These are phyloP conservation scores for Cyberlindnera nakhonratchasimensis DNA, from an alignment of 805 yeast genomes.

Conservation along the genomic window DNA sequence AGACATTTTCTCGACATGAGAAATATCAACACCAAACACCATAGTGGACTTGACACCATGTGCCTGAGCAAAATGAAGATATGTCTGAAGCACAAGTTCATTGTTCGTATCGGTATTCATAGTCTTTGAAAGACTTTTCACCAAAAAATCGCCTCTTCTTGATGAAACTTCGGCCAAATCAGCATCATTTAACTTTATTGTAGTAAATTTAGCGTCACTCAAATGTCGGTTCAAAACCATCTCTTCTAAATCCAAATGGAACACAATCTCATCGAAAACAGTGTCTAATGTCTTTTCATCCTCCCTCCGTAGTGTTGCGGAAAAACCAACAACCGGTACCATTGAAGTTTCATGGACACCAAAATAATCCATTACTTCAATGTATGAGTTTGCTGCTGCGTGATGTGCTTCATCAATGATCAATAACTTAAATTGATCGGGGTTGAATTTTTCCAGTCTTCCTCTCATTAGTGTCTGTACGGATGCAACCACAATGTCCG, in stretches of 20 bases:
- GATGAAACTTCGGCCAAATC: constrained; percentile 35
- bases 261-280: constrained; percentile 72
- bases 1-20: constrained; percentile 57
- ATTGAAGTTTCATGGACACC: constrained; percentile 32
- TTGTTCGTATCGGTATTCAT: constrained; percentile 56
- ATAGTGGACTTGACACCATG: constrained; percentile 56
- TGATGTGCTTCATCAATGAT: constrained; percentile 94
- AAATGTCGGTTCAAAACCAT: constrained; percentile 70
- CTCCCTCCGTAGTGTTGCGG: constrained; percentile 82
- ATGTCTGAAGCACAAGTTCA: constrained; percentile 50
- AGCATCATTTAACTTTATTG: constrained; percentile 44
- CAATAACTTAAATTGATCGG: constrained; percentile 62
- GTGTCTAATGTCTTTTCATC: constrained; percentile 59
- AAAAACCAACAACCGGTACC: constrained; percentile 72
- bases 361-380: constrained; percentile 56
- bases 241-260: constrained; percentile 57
- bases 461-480: constrained; percentile 59
- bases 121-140: constrained; percentile 46
- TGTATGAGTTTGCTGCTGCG: constrained; percentile 70
- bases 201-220: constrained; percentile 62
- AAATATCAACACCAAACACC: constrained; percentile 72
- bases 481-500: constrained; percentile 74
- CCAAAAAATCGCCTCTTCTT: constrained; percentile 50
- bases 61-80: constrained; percentile 40
- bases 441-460: constrained; percentile 51